Evolutionary conservation across 169 alveolate species (phyloP).

Genomic region (Besnoitia besnoiti): DNA sequence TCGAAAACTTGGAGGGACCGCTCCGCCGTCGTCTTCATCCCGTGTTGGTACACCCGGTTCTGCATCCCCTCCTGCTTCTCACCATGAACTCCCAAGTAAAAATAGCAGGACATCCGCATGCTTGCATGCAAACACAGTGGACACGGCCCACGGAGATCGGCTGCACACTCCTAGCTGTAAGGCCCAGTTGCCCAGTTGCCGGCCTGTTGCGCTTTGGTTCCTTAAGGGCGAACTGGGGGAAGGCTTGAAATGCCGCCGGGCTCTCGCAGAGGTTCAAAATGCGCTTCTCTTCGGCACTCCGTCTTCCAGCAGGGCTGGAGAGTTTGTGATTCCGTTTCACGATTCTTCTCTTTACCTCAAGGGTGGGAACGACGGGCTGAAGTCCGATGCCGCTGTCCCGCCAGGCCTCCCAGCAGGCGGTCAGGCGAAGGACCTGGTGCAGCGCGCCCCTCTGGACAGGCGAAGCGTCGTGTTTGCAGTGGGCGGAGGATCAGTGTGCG

Average conservation of each 20-base stretch:
- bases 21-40: not conserved
- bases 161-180: not conserved
- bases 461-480: slow-evolving; percentile 68
- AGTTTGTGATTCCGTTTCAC: no score
- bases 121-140: not conserved
- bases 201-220: not conserved
- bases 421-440: not conserved
- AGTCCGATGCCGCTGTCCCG: no score
- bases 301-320: no score
- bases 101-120: no score
- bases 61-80: not conserved
- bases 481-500: slow-evolving; percentile 82
- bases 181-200: not conserved
- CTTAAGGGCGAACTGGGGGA: not conserved
- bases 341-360: no score
- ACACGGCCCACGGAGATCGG: not conserved
- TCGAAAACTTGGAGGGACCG: not conserved
- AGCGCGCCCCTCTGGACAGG: not conserved
- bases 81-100: not conserved
- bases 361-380: no score
- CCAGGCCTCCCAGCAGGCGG: no score
- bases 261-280: not conserved
- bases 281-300: slow-evolving; percentile 10
- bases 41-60: not conserved
- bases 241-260: slow-evolving; percentile 13